These are phyloP conservation scores for Taphrina confusa DNA, from an alignment of 1,139 yeast genomes.

Conservation along the genomic window DNA sequence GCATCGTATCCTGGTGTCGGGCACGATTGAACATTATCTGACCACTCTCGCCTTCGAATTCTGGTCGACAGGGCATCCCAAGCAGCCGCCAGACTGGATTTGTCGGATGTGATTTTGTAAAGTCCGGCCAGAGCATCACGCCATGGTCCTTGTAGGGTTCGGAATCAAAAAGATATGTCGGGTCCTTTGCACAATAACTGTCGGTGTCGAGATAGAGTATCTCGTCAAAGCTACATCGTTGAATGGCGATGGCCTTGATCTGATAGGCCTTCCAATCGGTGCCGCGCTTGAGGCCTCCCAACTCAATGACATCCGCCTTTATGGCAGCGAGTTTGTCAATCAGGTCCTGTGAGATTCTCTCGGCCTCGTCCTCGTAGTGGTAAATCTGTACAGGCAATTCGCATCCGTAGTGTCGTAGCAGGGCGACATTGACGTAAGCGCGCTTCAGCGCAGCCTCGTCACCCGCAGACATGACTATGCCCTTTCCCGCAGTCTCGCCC, in stretches of 20 bases:
- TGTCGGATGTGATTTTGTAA: slow-evolving; percentile 28
- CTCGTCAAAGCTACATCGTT: slow-evolving; percentile 18
- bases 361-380: slow-evolving; percentile 24
- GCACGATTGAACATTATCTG: slow-evolving; percentile 16
- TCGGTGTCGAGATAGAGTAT: slow-evolving; percentile 28
- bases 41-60: slow-evolving; percentile 32
- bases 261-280: slow-evolving; percentile 30
- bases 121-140: slow-evolving; percentile 32
- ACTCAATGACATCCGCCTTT: slow-evolving; percentile 11
- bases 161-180: slow-evolving; percentile 26
- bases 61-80: slow-evolving; percentile 25
- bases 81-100: slow-evolving; percentile 30
- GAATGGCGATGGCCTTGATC: slow-evolving; percentile 33
- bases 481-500: slow-evolving; percentile 11
- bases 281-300: slow-evolving; percentile 29
- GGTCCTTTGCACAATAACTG: slow-evolving; percentile 14
- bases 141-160: slow-evolving; percentile 5
- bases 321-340: not conserved
- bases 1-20: slow-evolving; percentile 14
- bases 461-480: slow-evolving; percentile 31
- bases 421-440: slow-evolving; percentile 14
- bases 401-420: slow-evolving; percentile 24
- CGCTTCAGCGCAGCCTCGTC: slow-evolving; percentile 23
- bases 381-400: slow-evolving; percentile 14
- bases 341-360: slow-evolving; percentile 1